Evolutionary conservation across 257 asterid species (phyloP).

Genomic region (Plantago elongata): DNA sequence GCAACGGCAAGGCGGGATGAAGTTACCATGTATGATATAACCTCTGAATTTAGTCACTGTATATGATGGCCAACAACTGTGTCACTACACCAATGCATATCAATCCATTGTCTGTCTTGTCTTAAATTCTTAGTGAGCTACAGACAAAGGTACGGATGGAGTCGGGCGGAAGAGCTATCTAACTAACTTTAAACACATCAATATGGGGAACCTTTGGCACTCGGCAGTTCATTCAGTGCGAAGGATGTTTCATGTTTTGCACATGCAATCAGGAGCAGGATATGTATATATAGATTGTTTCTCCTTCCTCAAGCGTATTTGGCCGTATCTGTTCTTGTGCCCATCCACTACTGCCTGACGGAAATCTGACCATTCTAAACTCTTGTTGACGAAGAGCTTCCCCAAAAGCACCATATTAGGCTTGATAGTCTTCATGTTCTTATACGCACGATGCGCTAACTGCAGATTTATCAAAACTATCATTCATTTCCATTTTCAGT

Average conservation of each 20-base stretch:
- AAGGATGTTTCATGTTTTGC: slow-evolving; percentile 38
- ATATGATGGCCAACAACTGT: too few relatives aligned
- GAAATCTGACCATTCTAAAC: slow-evolving; percentile 70
- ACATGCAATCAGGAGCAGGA: slow-evolving; percentile 98
- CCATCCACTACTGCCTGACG: slow-evolving; percentile 59
- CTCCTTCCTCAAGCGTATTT: slow-evolving; percentile 61
- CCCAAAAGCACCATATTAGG: slow-evolving; percentile 87
- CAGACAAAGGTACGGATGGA: too few relatives aligned
- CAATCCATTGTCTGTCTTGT: too few relatives aligned
- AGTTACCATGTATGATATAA: too few relatives aligned
- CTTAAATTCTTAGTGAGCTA: too few relatives aligned
- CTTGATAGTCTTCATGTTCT: slow-evolving; percentile 71
- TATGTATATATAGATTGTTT: slow-evolving; percentile 77
- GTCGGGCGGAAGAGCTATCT: too few relatives aligned
- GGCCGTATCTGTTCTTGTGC: slow-evolving; percentile 79
- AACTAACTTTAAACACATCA: neutral
- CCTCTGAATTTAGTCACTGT: too few relatives aligned
- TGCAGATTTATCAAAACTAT: slow-evolving; percentile 20
- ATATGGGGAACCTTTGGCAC: neutral
- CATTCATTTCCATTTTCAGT: neutral
- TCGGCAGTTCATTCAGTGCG: too few relatives aligned
- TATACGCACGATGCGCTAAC: slow-evolving; percentile 79
- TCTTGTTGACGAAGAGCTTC: slow-evolving; percentile 84
- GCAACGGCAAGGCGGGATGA: too few relatives aligned
- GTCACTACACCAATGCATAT: too few relatives aligned